These are phyloP conservation scores for Cladosporium sp. DNA, from an alignment of 2,329 filamentous ascomycete genomes.

Conservation along the genomic window DNA sequence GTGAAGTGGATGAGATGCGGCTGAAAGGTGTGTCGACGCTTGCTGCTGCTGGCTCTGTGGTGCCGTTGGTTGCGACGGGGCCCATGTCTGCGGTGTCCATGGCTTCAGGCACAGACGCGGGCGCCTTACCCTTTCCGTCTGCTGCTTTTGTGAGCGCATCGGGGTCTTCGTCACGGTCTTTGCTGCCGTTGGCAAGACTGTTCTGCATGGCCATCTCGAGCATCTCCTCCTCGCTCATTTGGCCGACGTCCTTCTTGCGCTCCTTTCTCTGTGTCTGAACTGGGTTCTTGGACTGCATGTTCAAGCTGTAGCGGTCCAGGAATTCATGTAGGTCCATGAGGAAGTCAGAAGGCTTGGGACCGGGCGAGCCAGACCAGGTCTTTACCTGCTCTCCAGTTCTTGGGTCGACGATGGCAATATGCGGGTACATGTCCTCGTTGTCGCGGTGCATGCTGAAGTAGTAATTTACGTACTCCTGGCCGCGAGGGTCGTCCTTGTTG, in stretches of 20 bases:
- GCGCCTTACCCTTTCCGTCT: conserved; percentile 28
- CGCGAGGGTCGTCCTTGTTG: conserved; percentile 78
- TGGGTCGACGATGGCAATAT: conserved; percentile 94
- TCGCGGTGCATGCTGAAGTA: conserved; percentile 77
- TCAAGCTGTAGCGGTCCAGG: conserved; percentile 92
- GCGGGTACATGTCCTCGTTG: conserved; percentile 86
- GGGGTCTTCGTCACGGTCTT: conserved; percentile 70
- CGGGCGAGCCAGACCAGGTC: conserved; percentile 84
- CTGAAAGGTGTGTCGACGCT: conserved; percentile 56
- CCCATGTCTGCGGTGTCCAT: conserved; percentile 37
- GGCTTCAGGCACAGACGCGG: conserved; percentile 23
- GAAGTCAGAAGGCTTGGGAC: conserved; percentile 76
- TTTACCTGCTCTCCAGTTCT: conserved; percentile 97
- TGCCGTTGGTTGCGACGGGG: conserved; percentile 22
- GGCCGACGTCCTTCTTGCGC: conserved; percentile 68
- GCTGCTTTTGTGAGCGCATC: conserved; percentile 76
- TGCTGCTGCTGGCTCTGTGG: conserved; percentile 21
- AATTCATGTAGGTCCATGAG: conserved; percentile 92
- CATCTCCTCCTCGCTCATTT: conserved; percentile 98
- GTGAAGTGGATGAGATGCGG: conserved; percentile 68
- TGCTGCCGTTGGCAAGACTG: conserved; percentile 66
- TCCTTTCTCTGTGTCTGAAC: conserved; percentile 78
- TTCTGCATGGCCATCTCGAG: conserved; percentile 89
- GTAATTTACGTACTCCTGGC: conserved; percentile 81
- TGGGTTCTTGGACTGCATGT: conserved; percentile 86